Percentiles rank a stretch among this genome's conserved stretches.
Evolutionary conservation across 2,329 filamentous ascomycete genomes (phyloP).

Genomic region (Verticillium dahliae): DNA sequence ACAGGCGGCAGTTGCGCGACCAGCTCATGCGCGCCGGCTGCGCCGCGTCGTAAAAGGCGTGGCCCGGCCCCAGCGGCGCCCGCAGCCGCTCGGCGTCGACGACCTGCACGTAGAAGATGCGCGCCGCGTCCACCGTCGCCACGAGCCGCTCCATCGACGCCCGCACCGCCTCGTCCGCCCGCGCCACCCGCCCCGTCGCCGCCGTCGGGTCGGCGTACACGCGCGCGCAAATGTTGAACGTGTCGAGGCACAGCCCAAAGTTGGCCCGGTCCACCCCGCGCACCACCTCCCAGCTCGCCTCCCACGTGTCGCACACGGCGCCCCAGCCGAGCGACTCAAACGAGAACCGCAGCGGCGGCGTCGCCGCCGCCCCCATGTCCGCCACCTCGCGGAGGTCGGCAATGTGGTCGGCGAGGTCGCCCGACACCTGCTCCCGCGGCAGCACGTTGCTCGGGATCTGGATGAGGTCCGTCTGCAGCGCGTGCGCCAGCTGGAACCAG

Average conservation of each 20-base stretch:
- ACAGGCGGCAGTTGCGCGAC: slow-evolving; percentile 65
- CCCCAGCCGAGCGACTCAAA: slow-evolving; percentile 73
- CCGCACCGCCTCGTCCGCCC: slow-evolving; percentile 49
- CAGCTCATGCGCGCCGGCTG: slow-evolving; percentile 61
- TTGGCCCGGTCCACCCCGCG: slow-evolving; percentile 58
- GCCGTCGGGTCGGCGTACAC: slow-evolving; percentile 64
- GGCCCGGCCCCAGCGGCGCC: slow-evolving; percentile 46
- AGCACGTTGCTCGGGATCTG: slow-evolving; percentile 70
- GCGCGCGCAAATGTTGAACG: slow-evolving; percentile 68
- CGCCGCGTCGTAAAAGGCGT: slow-evolving; percentile 24
- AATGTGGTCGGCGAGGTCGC: slow-evolving; percentile 49
- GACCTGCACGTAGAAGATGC: slow-evolving; percentile 71
- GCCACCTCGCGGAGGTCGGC: slow-evolving; percentile 58
- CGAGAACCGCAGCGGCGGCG: slow-evolving; percentile 57
- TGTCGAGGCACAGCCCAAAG: slow-evolving; percentile 72
- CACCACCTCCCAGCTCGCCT: slow-evolving; percentile 63
- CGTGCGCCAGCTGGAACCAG: slow-evolving; percentile 62
- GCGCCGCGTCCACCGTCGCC: slow-evolving; percentile 48
- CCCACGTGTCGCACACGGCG: slow-evolving; percentile 65
- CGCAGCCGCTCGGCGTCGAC: slow-evolving; percentile 64
- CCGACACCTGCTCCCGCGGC: slow-evolving; percentile 32
- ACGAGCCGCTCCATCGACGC: slow-evolving; percentile 50
- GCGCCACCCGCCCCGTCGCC: slow-evolving; percentile 22
- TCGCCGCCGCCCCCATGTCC: slow-evolving; percentile 54
- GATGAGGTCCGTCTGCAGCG: slow-evolving; percentile 64